Evolutionary conservation across 495 filamentous ascomycete genomes (phyloP).

Genomic region (Penicillium coffeae): DNA sequence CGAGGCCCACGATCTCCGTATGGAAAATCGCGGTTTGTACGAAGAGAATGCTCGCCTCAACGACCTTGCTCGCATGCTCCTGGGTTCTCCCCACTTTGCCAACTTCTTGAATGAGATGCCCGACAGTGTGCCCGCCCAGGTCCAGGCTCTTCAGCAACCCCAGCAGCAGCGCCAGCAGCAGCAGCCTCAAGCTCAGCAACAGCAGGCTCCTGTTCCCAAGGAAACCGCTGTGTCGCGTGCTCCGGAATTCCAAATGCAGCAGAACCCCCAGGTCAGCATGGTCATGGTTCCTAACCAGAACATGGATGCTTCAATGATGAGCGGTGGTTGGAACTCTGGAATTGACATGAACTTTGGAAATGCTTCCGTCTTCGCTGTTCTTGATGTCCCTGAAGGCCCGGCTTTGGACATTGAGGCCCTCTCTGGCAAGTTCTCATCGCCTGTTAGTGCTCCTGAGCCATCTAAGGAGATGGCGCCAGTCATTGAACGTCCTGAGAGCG

Average conservation of each 20-base stretch:
- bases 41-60: constrained; percentile 78
- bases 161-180: constrained; percentile 42
- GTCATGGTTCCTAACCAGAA: constrained; percentile 69
- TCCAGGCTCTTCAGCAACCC: constrained; percentile 30
- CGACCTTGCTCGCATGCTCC: constrained; percentile 74
- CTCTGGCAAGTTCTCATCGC: constrained; percentile 61
- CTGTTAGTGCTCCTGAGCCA: constrained; percentile 33
- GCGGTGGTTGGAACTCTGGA: constrained; percentile 22
- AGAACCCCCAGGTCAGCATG: constrained; percentile 62
- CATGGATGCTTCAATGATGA: constrained; percentile 62
- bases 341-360: constrained; percentile 58
- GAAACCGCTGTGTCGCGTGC: constrained; percentile 59
- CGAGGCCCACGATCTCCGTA: constrained; percentile 67
- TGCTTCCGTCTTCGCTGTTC: constrained; percentile 75
- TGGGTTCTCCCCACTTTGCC: constrained; percentile 82
- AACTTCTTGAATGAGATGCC: constrained; percentile 73
- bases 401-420: constrained; percentile 57
- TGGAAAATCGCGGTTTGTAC: constrained; percentile 66
- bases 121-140: constrained; percentile 41
- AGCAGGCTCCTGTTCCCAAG: constrained; percentile 45
- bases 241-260: constrained; percentile 53
- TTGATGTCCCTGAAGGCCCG: constrained; percentile 68
- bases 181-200: constrained; percentile 29
- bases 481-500: constrained; percentile 40
- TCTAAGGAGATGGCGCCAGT: constrained; percentile 50